Conservation (phyloP, 345 rosid species). For the Erodium maritimum region DNA sequence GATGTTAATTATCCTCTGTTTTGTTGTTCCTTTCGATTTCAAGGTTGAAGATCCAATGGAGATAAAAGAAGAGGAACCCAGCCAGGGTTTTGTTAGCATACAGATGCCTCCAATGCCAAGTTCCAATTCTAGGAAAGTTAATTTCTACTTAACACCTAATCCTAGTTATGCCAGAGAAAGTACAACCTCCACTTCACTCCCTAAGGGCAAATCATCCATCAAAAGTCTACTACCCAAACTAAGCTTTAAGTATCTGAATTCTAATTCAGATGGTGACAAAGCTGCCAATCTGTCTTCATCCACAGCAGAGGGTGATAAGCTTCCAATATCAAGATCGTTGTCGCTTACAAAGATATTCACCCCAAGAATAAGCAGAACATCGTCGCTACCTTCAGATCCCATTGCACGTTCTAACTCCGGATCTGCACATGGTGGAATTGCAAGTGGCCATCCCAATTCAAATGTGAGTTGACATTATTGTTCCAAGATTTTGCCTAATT, state of each 20-base stretch:
- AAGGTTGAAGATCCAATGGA: constrained; percentile 68
- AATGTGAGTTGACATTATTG: constrained; percentile 32
- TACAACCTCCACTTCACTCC: constrained; percentile 40
- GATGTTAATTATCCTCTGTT: constrained; percentile 2
- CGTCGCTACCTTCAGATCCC: constrained; percentile 65
- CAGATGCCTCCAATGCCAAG: constrained; percentile 69
- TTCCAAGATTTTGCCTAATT: constrained; percentile 1
- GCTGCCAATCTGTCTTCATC: constrained; percentile 28
- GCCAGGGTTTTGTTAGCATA: constrained; percentile 34
- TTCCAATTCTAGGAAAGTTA: constrained; percentile 74
- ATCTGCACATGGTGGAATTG: constrained; percentile 31
- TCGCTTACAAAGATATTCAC: constrained; percentile 81
- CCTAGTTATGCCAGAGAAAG: constrained; percentile 28
- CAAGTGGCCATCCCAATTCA: constrained; percentile 28
- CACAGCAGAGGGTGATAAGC: constrained; percentile 34
- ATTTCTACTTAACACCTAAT: constrained; percentile 50
- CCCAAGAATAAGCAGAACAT: constrained; percentile 68
- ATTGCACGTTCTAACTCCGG: constrained; percentile 31
- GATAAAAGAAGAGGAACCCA: constrained; percentile 26
- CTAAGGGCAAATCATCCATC: constrained; percentile 49
- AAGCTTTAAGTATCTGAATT: constrained; percentile 46
- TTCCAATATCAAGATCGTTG: constrained; percentile 60
- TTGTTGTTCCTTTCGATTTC: constrained; percentile 22
- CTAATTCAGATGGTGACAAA: constrained; percentile 43
- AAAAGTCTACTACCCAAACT: constrained; percentile 52